These are phyloP conservation scores for Solanum hybrid DNA, from an alignment of 305 asterid species.

Conservation along the genomic window DNA sequence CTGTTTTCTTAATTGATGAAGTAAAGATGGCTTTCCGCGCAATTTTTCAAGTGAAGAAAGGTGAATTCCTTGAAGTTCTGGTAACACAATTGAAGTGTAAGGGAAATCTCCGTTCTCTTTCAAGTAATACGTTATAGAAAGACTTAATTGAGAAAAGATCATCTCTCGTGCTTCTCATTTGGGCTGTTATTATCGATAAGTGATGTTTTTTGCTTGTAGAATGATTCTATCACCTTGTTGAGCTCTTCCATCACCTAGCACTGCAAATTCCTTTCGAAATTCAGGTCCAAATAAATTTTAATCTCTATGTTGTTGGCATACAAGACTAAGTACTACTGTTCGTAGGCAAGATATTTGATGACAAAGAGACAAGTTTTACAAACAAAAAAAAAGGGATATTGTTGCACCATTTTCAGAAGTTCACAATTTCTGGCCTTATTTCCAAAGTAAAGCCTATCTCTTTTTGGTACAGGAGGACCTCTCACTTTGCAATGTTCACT, in stretches of 20 bases:
- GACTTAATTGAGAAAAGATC: not conserved
- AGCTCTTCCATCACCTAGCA: slow-evolving; percentile 8
- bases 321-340: not conserved
- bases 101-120: not conserved
- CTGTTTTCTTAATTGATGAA: not conserved
- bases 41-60: not conserved
- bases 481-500: not conserved
- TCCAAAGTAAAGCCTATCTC: not conserved
- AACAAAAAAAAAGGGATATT: not conserved
- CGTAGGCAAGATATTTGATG: not conserved
- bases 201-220: not conserved
- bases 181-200: not conserved
- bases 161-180: not conserved
- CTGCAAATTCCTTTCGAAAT: slow-evolving; percentile 1
- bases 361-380: not conserved
- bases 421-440: not conserved
- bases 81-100: not conserved
- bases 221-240: not conserved
- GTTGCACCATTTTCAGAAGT: not conserved
- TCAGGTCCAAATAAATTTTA: slow-evolving; percentile 1
- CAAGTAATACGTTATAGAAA: not conserved
- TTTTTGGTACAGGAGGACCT: not conserved
- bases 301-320: not conserved
- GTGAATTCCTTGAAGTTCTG: not conserved
- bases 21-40: not conserved